Evolutionary conservation across 495 filamentous ascomycete species (phyloP), one percentile per base, ranked within the genome.

Genomic region (Aspergillus saccharolyticus): DNA sequence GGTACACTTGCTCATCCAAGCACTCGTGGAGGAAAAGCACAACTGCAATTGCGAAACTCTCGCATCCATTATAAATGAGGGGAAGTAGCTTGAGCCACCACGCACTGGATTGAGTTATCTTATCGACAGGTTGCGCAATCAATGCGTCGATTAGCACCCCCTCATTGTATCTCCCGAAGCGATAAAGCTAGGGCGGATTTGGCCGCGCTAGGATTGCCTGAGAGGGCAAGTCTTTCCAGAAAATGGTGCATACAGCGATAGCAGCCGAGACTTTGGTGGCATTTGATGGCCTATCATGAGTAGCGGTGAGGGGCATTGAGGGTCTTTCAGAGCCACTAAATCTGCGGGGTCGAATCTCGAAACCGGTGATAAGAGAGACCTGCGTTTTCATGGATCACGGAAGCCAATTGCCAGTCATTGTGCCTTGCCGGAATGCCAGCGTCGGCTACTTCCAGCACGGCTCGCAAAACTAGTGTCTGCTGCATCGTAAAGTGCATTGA

Each of bases 111-210:
- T 28, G 47, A 18, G 47, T 50, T 50, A 30, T 50, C 47, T 50
- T 50, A 50, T 50, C 47, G 24, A 4, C 10, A 5, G 28, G 47
- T 50, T 50, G 47, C 47, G 47, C 47, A 30, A 50, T 50, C 47
- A 49, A 22, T 6, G 47, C 22, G 6, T 17, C 22, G 47, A 50
- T 50, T 17, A 24, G 24, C 7, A 16, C 22, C 47, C 33, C 47
- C 47, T 28, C 22, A 16, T 17, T 20, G 22, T 50, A 50, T 50
- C 47, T 49, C 0, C 21, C 47, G 16, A 8, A 18, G 28, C 28
- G 47, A 50, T 30, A 50, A 50, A 21, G 46, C 3, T 22, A 49
- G 28, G 33, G 47, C 47, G 47, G 47, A 50, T 18, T 24, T 24
- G 47, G 24, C 47, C 47, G 47, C 47, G 14, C 20, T 21, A 49